A percentile compares a stretch with the other conserved stretches of the same genome.
These are phyloP conservation scores for Podaxis carcinomalis DNA, from an alignment of 768 basidiomycete species.

Conservation along the genomic window DNA sequence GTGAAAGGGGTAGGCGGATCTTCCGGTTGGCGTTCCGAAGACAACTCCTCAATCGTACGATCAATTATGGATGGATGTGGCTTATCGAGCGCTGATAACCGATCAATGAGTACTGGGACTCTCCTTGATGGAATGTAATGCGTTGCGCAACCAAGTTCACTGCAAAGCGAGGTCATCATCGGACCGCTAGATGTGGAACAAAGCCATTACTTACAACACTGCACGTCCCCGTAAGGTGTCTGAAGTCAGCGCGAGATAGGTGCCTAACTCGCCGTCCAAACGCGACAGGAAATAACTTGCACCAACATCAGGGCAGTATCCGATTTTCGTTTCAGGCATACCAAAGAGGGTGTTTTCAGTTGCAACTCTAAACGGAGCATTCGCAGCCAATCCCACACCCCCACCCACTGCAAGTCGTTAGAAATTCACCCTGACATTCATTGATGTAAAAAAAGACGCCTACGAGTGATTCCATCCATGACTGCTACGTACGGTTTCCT, in stretches of 20 bases:
- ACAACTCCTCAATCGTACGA: slow-evolving; percentile 65
- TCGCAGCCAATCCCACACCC: slow-evolving; percentile 82
- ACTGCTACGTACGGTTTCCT: slow-evolving; percentile 89
- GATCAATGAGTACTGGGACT: slow-evolving; percentile 65
- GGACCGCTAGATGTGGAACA: slow-evolving; percentile 1
- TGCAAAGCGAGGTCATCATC: slow-evolving; percentile 26
- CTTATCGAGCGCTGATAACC: slow-evolving; percentile 55
- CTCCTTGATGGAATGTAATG: slow-evolving; percentile 83
- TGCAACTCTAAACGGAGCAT: slow-evolving; percentile 87
- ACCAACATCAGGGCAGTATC: slow-evolving; percentile 91
- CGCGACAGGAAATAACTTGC: slow-evolving; percentile 85
- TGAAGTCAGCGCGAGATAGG: slow-evolving; percentile 89
- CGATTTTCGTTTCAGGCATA: slow-evolving; percentile 97
- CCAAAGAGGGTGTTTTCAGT: slow-evolving; percentile 90
- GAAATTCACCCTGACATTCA: slow-evolving; percentile 5
- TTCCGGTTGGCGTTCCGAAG: slow-evolving; percentile 60
- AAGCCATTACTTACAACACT: slow-evolving; percentile 66
- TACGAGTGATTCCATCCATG: slow-evolving; percentile 90
- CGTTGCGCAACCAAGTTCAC: slow-evolving; percentile 90
- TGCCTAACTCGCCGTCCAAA: slow-evolving; percentile 88
- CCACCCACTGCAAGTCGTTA: slow-evolving; percentile 73
- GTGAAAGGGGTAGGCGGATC: slow-evolving; percentile 50
- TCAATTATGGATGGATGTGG: slow-evolving; percentile 35
- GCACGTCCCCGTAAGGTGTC: slow-evolving; percentile 69
- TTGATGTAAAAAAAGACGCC: slow-evolving; percentile 27